Conservation (phyloP, 2,329 filamentous ascomycete species). For the Triangularia verruculosa region DNA sequence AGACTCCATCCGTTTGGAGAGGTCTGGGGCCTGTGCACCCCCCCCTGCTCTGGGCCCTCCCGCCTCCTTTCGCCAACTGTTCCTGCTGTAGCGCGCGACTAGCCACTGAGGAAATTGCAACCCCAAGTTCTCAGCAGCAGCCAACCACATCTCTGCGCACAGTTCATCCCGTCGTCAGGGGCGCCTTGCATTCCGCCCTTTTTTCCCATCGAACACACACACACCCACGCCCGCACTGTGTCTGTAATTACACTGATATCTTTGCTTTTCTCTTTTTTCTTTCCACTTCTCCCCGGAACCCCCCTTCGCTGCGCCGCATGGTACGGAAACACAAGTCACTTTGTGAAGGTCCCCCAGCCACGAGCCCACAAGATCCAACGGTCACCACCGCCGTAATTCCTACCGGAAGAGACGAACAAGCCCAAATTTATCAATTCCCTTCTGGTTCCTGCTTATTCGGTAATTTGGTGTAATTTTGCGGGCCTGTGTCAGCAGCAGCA, state of each 20-base stretch:
- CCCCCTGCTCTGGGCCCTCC: conserved; percentile 2
- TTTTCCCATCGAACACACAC: not conserved
- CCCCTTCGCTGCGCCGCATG: not conserved
- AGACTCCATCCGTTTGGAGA: not conserved
- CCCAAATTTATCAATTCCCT: not conserved
- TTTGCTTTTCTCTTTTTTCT: not conserved
- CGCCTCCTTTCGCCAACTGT: conserved; percentile 14
- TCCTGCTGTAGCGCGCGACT: conserved; percentile 30
- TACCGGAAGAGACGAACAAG: not conserved
- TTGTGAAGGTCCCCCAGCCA: too few relatives aligned
- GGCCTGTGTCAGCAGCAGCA: conserved; percentile 1
- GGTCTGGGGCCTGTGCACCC: conserved; percentile 3
- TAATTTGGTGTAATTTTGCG: conserved; percentile 10
- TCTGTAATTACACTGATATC: not conserved
- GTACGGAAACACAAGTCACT: not conserved
- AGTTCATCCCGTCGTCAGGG: conserved; percentile 14
- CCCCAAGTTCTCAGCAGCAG: conserved; percentile 15
- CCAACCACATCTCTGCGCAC: conserved; percentile 11
- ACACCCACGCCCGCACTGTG: not conserved
- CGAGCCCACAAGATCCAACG: not conserved
- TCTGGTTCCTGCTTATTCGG: conserved; percentile 9
- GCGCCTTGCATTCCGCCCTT: conserved; percentile 1
- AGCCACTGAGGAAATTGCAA: conserved; percentile 22
- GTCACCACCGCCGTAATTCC: not conserved
- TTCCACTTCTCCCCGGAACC: not conserved